Conservation (phyloP, 768 basidiomycete genomes). For the Naematelia encephala region DNA sequence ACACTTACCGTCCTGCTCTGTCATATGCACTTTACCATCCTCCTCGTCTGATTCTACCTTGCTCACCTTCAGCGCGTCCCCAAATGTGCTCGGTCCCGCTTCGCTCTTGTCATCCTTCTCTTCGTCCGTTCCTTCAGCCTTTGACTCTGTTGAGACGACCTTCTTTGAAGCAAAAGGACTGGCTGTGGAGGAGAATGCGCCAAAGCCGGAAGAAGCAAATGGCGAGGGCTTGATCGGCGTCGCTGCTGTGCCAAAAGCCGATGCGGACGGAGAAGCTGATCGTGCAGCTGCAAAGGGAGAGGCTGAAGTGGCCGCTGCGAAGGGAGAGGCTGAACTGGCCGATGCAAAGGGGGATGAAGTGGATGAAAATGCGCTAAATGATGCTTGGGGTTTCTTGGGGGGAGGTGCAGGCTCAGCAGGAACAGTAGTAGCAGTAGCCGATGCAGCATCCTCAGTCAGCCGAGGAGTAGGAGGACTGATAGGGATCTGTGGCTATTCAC, state of each 20-base stretch:
- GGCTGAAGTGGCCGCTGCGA: conserved; percentile 6
- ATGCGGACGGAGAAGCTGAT: conserved; percentile 16
- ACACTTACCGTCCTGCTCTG: conserved; percentile 50
- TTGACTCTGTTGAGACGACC: conserved; percentile 3
- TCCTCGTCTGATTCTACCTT: conserved; percentile 29
- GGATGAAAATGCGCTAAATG: conserved; percentile 42
- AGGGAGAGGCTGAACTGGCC: conserved; percentile 18
- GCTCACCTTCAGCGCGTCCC: conserved; percentile 35
- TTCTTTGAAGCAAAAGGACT: conserved; percentile 42
- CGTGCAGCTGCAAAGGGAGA: conserved; percentile 7
- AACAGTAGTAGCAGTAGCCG: neutral
- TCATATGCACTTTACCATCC: conserved; percentile 45
- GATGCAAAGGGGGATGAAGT: conserved; percentile 30
- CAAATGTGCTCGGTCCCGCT: conserved; percentile 36
- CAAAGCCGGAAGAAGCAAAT: conserved; percentile 30
- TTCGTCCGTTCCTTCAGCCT: conserved; percentile 1
- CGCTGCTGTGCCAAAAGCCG: conserved; percentile 8
- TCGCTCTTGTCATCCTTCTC: conserved; percentile 8
- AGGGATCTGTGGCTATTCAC: no score
- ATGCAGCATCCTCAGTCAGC: neutral
- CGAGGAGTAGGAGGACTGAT: neutral
- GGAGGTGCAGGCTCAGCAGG: conserved; percentile 13
- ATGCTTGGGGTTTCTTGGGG: conserved; percentile 44
- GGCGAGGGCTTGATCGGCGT: conserved; percentile 6
- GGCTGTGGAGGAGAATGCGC: conserved; percentile 32